phyloP scores from a whole-genome alignment of 1,139 yeast genomes.

The Saccharomyces hybrid region DNA sequence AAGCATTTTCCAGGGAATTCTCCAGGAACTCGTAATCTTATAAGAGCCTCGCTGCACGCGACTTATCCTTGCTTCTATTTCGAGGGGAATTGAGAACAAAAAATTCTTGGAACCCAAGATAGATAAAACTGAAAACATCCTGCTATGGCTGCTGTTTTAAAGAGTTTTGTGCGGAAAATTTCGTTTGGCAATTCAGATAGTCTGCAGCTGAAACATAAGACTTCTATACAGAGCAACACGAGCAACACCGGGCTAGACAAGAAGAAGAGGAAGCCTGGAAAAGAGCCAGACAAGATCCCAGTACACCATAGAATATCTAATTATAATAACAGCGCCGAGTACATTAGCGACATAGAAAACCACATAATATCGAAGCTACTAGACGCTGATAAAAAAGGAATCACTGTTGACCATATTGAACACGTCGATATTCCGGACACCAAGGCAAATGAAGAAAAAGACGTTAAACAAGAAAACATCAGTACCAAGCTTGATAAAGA shows the following conservation, averaged over 20 bases:
- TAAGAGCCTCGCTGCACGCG: background rate
- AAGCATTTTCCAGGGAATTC: background rate
- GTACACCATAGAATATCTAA: background rate
- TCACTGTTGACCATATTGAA: constrained; percentile 5
- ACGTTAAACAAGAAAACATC: background rate
- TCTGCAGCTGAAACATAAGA: background rate
- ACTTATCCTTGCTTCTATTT: background rate
- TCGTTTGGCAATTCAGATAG: background rate
- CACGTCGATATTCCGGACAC: constrained; percentile 1
- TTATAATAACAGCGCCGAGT: background rate
- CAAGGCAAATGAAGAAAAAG: background rate
- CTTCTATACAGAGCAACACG: background rate
- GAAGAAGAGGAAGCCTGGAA: background rate
- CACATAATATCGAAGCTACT: background rate
- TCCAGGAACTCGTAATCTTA: background rate
- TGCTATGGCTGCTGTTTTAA: background rate
- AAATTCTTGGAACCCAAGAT: background rate
- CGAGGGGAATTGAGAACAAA: background rate
- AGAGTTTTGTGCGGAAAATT: background rate
- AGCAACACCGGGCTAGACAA: background rate
- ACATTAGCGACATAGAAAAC: background rate
- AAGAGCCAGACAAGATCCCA: background rate
- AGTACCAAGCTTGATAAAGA: constrained; percentile 4
- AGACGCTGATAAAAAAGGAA: constrained; percentile 6
- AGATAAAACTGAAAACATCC: background rate